Base-by-base conservation (phyloP, 805 yeast species). In the Naumovozyma baii region DNA sequence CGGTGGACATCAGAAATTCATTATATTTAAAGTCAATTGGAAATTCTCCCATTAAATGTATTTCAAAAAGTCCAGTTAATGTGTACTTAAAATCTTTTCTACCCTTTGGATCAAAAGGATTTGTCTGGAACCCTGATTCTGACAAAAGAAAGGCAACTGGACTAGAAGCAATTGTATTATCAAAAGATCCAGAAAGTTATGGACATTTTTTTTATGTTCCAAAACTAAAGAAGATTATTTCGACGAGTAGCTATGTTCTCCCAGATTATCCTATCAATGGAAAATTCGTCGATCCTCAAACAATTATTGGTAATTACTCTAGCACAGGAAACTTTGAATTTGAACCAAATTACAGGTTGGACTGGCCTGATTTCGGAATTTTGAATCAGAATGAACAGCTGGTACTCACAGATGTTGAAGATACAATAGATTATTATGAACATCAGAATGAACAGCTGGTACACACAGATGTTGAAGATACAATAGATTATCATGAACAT, bases 1-100 rank as follows among this genome's bases (percentile, higher is more conserved):
- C 44, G 14, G 33, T 31, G 7, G 31, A 40, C 19, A 34, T 34
- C 2, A 30, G 41, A 5, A 38, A 41, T 26, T 37, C 39, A 19
- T 22, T 19, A 3, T 34, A 36, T 12, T 36, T 36, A n/a, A 36
- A 36, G 13, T 15, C 25, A 13, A 18, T 35, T 13, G 13, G 18
- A 13, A 16, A 31, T 12, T 15, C 36, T 13, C 42, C 42, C 8
- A 17, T 39, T 4, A 17, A 9, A 10, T 3, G 1, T 2, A 17
- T 35, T 3, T 31, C 36, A 12, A 25, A 35, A 4, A 10, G 32
- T 18, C 2, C n/a, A 4, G 10, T 32, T 4, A 32, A 40, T 14
- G 36, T 36, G 12, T 25, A 22, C 9, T 32, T 36, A 17, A 13
- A 37, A 14, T 31, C 36, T 4, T 40, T 40, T 20, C 2, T 40